Base-by-base conservation (phyloP, 1,284 basidiomycete genomes). In the Fistulinella cinereoalba region DNA sequence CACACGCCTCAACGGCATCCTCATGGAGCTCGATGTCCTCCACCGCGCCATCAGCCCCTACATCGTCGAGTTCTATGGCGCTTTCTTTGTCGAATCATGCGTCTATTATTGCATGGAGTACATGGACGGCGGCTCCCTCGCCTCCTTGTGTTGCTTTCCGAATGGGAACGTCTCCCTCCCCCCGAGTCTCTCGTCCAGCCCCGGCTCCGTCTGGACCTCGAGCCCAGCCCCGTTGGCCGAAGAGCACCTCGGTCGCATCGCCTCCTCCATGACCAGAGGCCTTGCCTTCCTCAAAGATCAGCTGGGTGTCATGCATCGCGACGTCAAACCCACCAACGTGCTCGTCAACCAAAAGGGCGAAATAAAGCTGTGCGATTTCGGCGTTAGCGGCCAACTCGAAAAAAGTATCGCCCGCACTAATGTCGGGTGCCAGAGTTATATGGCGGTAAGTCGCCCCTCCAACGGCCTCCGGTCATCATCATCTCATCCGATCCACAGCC, bases 81-180 rank as follows among this genome's bases (percentile, higher is more conserved):
- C 97, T 23, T 99, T 93, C 72, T 76, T 97, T 36, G 84, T 86
- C 11, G 96, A 99, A 63, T 94, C 96, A 11, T 97, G 98, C 59
- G 96, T 99, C 61, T 97, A 94, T 69, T 95, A 99, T 55, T 98
- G 95, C 69, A 98, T 99, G 88, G 96, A 99, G 64, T 92, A 76
- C 67, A 95, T 95, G 94, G 92, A 99, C 72, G 90, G 87, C 65
- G 86, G 86, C 13, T 91, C 88, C 16, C 74, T 90, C 25, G 97
- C 98, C 67, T 93, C 91, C 53, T 77, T 98, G 1, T 83, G 65
- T 16, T 67, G 63, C 28, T 68, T 64, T 52, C 62, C 61, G 27
- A 59, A 67, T 38, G 69, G 67, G 21, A 67, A 66, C 21, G 62
- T 67, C 37, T 64, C 60, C 39, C 64, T 64, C n/a, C 62, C 65